These are phyloP conservation scores for Stagonosporopsis chrysanthemi DNA, from an alignment of 2,329 filamentous ascomycete genomes.

Conservation along the genomic window DNA sequence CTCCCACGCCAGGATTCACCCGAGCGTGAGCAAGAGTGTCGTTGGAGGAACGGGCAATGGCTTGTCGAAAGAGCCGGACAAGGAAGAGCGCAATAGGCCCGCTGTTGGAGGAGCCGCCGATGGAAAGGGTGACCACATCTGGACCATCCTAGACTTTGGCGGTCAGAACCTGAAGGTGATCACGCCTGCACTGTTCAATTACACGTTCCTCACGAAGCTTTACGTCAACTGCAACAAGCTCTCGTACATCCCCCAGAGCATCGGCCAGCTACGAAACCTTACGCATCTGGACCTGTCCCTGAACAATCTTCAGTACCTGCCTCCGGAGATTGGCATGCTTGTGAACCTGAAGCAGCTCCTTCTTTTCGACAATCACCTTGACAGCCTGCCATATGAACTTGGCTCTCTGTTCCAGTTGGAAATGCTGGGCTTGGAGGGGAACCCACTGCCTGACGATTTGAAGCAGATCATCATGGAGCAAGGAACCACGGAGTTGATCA, in stretches of 20 bases:
- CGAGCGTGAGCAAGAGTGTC: slow-evolving; percentile 73
- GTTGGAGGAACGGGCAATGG: slow-evolving; percentile 61
- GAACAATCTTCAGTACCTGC: slow-evolving; percentile 83
- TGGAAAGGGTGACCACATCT: slow-evolving; percentile 69
- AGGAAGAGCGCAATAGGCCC: slow-evolving; percentile 70
- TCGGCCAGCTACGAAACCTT: slow-evolving; percentile 83
- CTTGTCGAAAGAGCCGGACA: slow-evolving; percentile 57
- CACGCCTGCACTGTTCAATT: slow-evolving; percentile 79
- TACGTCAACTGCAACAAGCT: slow-evolving; percentile 95
- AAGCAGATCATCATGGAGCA: slow-evolving; percentile 86
- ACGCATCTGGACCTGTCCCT: slow-evolving; percentile 86
- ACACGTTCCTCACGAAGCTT: slow-evolving; percentile 87
- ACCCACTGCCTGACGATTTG: slow-evolving; percentile 77
- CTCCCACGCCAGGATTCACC: slow-evolving; percentile 77
- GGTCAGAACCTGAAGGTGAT: slow-evolving; percentile 92
- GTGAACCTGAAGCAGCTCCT: slow-evolving; percentile 86
- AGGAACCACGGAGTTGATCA: slow-evolving; percentile 85
- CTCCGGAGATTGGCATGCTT: slow-evolving; percentile 95
- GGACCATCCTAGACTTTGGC: slow-evolving; percentile 92
- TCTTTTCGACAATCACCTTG: slow-evolving; percentile 89
- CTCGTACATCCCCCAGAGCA: slow-evolving; percentile 76
- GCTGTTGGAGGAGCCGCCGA: slow-evolving; percentile 61
- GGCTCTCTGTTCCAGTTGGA: slow-evolving; percentile 90
- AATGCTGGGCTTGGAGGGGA: slow-evolving; percentile 89
- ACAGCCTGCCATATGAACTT: slow-evolving; percentile 81